Evolutionary conservation across 1,139 yeast species (phyloP).

Genomic region (Saccharomyces hybrid): DNA sequence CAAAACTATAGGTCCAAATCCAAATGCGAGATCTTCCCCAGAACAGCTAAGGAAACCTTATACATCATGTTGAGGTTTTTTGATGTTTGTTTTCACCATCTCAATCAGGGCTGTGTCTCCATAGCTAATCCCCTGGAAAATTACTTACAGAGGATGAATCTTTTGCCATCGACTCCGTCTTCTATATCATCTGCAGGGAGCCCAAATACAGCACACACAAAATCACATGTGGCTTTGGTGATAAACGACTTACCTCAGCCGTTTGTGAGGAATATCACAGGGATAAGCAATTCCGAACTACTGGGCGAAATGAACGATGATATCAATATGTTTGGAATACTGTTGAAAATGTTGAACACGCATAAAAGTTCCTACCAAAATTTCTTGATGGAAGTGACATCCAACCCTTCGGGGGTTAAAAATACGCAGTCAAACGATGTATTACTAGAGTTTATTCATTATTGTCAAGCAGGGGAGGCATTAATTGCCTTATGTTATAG

Average conservation of each 20-base stretch:
- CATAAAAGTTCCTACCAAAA: conserved; percentile 16
- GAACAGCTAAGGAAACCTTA: conserved; percentile 22
- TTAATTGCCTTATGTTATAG: conserved; percentile 19
- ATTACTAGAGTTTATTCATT: conserved; percentile 9
- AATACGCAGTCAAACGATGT: neutral
- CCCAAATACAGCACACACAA: conserved; percentile 11
- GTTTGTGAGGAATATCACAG: conserved; percentile 16
- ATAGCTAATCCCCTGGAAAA: conserved; percentile 24
- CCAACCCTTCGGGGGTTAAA: neutral
- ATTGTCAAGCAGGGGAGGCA: conserved; percentile 21
- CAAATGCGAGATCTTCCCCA: conserved; percentile 8
- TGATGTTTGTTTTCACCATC: conserved; percentile 24
- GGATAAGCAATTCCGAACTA: conserved; percentile 12
- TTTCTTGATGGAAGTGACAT: conserved; percentile 13
- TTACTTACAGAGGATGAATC: conserved; percentile 15
- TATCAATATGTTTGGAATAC: conserved; percentile 18
- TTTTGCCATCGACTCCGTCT: conserved; percentile 8
- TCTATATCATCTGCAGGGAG: conserved; percentile 10
- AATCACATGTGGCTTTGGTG: conserved; percentile 12
- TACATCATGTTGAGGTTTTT: conserved; percentile 28
- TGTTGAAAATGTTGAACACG: conserved; percentile 17
- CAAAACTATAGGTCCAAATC: conserved; percentile 9
- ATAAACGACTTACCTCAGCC: conserved; percentile 23
- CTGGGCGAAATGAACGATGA: conserved; percentile 16
- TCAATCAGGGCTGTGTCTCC: conserved; percentile 18